phyloP scores from a whole-genome alignment of 805 yeast genomes.

The Torulaspora gathmanii region DNA sequence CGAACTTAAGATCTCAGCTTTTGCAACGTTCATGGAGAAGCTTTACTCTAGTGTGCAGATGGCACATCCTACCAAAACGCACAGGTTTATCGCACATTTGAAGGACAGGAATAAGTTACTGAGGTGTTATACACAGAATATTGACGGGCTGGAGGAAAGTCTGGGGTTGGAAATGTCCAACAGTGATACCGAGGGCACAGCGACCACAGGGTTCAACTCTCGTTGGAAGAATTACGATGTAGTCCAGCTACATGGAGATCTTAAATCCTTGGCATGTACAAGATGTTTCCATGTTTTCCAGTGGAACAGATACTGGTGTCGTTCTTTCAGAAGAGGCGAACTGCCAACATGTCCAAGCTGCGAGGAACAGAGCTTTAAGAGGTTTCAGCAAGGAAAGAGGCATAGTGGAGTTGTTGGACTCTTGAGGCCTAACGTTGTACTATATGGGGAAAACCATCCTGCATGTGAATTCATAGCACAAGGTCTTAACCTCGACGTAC shows the following conservation, averaged over 20 bases:
- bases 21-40: constrained; percentile 84
- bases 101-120: constrained; percentile 62
- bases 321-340: constrained; percentile 51
- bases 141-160: constrained; percentile 76
- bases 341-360: constrained; percentile 79
- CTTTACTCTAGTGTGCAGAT: constrained; percentile 56
- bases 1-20: constrained; percentile 59
- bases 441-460: constrained; percentile 94
- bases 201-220: constrained; percentile 34
- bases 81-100: constrained; percentile 58
- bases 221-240: constrained; percentile 67
- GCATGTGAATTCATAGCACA: constrained; percentile 71
- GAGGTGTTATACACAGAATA: constrained; percentile 91
- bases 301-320: constrained; percentile 57
- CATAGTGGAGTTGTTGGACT: constrained; percentile 65
- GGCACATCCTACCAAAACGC: constrained; percentile 83
- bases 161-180: constrained; percentile 60
- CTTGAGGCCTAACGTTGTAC: constrained; percentile 81
- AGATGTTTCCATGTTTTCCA: constrained; percentile 52
- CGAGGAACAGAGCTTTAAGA: constrained; percentile 47
- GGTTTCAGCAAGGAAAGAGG: constrained; percentile 69
- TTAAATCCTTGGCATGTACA: constrained; percentile 72
- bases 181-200: constrained; percentile 26
- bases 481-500: constrained; percentile 61
- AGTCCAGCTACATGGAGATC: constrained; percentile 87